Percentiles rank a stretch among this genome's conserved stretches.
Evolutionary conservation across 2,329 filamentous ascomycete genomes (phyloP).

Genomic region (Rugonectria rugulosa): DNA sequence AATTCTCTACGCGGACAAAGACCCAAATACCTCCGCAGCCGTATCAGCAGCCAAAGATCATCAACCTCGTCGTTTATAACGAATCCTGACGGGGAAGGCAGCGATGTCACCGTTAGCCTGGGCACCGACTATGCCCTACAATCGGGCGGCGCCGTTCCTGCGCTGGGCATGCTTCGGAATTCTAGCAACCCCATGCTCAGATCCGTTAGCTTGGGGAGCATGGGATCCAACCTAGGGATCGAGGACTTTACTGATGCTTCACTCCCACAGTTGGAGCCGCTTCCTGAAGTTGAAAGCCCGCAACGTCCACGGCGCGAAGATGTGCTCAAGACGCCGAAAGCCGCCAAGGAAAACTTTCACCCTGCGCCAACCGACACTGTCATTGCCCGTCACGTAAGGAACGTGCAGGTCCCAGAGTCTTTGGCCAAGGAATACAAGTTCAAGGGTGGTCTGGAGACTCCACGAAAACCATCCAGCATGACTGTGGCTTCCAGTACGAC

Average conservation of each 20-base stretch:
- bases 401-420: conserved; percentile 90
- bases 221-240: conserved; percentile 72
- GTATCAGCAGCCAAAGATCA: conserved; percentile 65
- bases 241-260: conserved; percentile 62
- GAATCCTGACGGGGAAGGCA: conserved; percentile 67
- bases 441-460: conserved; percentile 71
- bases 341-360: conserved; percentile 58
- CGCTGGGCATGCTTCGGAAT: conserved; percentile 57
- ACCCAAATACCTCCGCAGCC: conserved; percentile 66
- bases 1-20: conserved; percentile 56
- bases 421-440: conserved; percentile 86
- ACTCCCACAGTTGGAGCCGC: conserved; percentile 56
- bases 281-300: conserved; percentile 57
- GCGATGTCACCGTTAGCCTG: conserved; percentile 73
- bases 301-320: conserved; percentile 50
- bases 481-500: conserved; percentile 55
- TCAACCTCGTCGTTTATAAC: conserved; percentile 67
- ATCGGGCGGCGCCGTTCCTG: conserved; percentile 77
- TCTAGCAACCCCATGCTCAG: conserved; percentile 69
- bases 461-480: conserved; percentile 61
- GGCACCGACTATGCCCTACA: conserved; percentile 83
- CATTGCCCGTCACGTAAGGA: conserved; percentile 85
- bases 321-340: conserved; percentile 74
- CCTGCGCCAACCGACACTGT: conserved; percentile 84
- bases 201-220: conserved; percentile 87